A percentile compares a stretch with the other conserved stretches of the same genome.
Conservation (phyloP, 2,329 filamentous ascomycete species). For the Hymenoscyphus repandus region DNA sequence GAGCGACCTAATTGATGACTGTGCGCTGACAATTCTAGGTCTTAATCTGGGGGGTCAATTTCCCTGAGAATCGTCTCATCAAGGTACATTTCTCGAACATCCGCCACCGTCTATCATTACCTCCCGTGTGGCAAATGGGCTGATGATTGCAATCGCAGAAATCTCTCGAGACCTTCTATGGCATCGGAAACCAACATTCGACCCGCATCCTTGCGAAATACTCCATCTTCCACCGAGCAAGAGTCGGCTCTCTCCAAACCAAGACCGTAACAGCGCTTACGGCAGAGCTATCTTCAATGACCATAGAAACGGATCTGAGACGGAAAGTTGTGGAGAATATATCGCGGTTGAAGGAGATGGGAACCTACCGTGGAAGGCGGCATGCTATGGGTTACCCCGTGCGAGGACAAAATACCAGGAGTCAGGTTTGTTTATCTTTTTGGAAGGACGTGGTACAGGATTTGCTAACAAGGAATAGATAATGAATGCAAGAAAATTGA, state of each 20-base stretch:
- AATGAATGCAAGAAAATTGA: constrained; percentile 55
- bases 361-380: constrained; percentile 78
- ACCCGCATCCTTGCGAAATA: constrained; percentile 79
- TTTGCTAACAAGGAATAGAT: constrained; percentile 38
- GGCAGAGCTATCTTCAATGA: constrained; percentile 83
- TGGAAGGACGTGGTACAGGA: background rate
- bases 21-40: constrained; percentile 38
- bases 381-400: constrained; percentile 93
- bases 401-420: constrained; percentile 82
- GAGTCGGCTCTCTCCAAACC: constrained; percentile 67
- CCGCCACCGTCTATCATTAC: background rate
- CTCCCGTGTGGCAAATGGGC: background rate
- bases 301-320: constrained; percentile 83
- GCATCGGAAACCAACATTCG: constrained; percentile 66
- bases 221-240: constrained; percentile 79
- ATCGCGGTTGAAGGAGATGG: constrained; percentile 79
- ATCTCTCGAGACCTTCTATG: constrained; percentile 81
- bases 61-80: constrained; percentile 76
- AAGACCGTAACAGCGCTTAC: constrained; percentile 78
- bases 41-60: constrained; percentile 82
- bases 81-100: constrained; percentile 51
- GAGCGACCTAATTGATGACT: background rate
- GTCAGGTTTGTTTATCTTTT: constrained; percentile 46
- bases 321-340: constrained; percentile 81
- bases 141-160: constrained; percentile 40